Evolutionary conservation across 2,329 filamentous ascomycete genomes (phyloP), one percentile per base, ranked within the genome.

Genomic region (Colletotrichum caudatum): DNA sequence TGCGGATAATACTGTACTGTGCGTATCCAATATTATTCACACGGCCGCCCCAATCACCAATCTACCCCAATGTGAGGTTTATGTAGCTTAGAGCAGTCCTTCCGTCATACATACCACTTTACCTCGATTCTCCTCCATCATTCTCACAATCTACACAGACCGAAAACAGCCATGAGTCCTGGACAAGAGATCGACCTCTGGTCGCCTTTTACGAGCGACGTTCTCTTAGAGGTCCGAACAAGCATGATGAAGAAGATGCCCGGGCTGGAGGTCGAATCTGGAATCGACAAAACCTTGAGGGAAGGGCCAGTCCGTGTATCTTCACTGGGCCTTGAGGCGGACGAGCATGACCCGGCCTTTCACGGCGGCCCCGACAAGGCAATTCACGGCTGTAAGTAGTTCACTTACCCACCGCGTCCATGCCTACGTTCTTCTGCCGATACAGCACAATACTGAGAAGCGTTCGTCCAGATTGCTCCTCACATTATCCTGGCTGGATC

Each of bases 341-440:
- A 92, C 72, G 88, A 91, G 76, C 90, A 92, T 69, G 89, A 91
- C 64, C 85, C 84, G 35, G 87, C 85, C 0, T 88, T 89, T 64
- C 90, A 92, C 70, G 89, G 89, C 8, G 89, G 89, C 0, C 78
- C 81, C 0, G 90, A 93, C 71, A 92, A 92, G 78, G 90, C 90
- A 0, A 82, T 92, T 12, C 85, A 90, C 41, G 86, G 84, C 14
- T 89, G 86, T 87, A 76, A 80, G 85, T 80, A 53, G 26, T 39
- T n/a, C 7, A 16, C 16, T 23, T 56, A 48, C 20, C 46, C 46
- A 23, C n/a, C 18, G 53, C 16, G 33, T 20, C 11, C 37, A 48
- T n/a, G 20, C 26, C 37, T 39, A 8, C 8, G 29, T 29, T 39
- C 23, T 14, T 23, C 62, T 18, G 26, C 26, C 50, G 18, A 37